Evolutionary conservation across 495 filamentous ascomycete species (phyloP).

Genomic region (Tuber melanosporum): DNA sequence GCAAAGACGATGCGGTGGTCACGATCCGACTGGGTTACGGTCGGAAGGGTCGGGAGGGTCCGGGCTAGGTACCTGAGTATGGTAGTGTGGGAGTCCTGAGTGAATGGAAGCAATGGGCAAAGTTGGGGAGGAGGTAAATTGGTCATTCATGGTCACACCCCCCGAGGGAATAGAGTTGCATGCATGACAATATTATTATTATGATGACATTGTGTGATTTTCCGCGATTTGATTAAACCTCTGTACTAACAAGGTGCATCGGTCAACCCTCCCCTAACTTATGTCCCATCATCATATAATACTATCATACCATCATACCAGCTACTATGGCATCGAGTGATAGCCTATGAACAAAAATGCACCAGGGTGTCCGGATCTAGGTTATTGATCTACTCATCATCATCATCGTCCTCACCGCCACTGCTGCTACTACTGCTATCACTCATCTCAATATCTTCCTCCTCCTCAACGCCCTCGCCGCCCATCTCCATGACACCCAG

Average conservation of each 20-base stretch:
- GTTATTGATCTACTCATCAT: conserved; percentile 20
- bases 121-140: neutral
- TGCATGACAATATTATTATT: too few species aligned
- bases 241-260: neutral
- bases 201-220: neutral
- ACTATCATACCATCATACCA: too few species aligned
- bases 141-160: neutral
- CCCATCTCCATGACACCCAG: conserved; percentile 76
- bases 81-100: neutral
- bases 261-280: neutral
- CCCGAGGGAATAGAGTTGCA: neutral
- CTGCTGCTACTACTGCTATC: conserved; percentile 17
- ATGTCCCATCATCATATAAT: neutral
- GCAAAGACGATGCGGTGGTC: neutral
- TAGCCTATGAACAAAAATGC: neutral
- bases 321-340: neutral
- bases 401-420: conserved; percentile 10
- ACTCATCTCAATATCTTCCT: conserved; percentile 34
- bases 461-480: conserved; percentile 36
- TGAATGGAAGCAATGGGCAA: neutral
- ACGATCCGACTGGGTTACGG: neutral
- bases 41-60: neutral
- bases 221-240: neutral
- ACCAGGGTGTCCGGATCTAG: neutral
- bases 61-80: neutral